Evolutionary conservation across 305 asterid genomes (phyloP).

Genomic region (Caryopteris hybrid): DNA sequence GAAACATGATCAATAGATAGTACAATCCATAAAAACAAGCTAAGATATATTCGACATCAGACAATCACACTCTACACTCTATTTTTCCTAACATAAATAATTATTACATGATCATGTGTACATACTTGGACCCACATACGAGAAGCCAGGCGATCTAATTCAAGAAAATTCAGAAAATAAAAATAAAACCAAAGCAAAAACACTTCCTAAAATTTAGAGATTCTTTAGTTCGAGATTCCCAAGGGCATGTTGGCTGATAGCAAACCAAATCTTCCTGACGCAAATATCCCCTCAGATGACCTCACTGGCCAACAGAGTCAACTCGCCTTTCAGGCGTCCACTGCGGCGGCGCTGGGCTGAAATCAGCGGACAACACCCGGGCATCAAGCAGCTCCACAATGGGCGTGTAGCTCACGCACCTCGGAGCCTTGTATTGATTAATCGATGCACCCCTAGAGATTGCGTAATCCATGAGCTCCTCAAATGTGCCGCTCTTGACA

Average conservation of each 20-base stretch:
- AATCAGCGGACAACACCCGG: slow-evolving; percentile 26
- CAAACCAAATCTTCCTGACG: not conserved
- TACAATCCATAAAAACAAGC: too few species aligned
- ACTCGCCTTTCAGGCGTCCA: slow-evolving; percentile 25
- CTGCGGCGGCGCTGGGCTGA: slow-evolving; percentile 35
- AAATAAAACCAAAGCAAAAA: not conserved
- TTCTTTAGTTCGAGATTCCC: not conserved
- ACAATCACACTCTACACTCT: too few species aligned
- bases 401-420: slow-evolving; percentile 46
- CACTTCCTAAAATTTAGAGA: not conserved
- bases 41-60: too few species aligned
- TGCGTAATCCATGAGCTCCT: slow-evolving; percentile 49
- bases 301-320: slow-evolving; percentile 15
- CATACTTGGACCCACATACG: not conserved
- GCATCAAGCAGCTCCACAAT: slow-evolving; percentile 38
- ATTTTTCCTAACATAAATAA: too few species aligned
- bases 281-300: not conserved
- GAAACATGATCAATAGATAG: too few species aligned
- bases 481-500: slow-evolving; percentile 43
- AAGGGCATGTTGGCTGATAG: not conserved
- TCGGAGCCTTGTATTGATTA: slow-evolving; percentile 47
- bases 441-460: slow-evolving; percentile 49
- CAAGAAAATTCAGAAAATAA: too few species aligned
- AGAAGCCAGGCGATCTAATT: not conserved
- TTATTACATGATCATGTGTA: not conserved